Base-by-base conservation (phyloP, 2,329 filamentous ascomycete species). In the Penicillium italicum region DNA sequence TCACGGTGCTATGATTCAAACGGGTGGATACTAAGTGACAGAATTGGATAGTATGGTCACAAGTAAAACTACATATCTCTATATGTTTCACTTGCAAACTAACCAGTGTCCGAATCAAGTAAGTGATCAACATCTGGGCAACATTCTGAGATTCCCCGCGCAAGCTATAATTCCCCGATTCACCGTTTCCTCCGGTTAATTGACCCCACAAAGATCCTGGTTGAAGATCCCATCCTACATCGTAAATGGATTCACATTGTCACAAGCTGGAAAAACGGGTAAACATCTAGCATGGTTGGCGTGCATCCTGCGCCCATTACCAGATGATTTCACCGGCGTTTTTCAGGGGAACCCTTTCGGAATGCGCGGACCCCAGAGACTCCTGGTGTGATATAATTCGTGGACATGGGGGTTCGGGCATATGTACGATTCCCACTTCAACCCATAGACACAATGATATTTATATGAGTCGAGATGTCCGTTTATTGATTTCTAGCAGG, bases 141-240 rank as follows among this genome's bases (percentile, higher is more conserved):
- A n/a, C 22, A 28, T 28, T 28, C 20, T 24, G 16, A 30, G 12
- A 44, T 14, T 44, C 26, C 42, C 18, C 42, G 7, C 40, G 14
- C 24, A 42, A 45, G 22, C 42, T 45, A n/a, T 47, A 50, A 22
- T 50, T 42, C 37, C 30, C 37, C 48, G 48, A 50, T 50, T 50
- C 36, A 18, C 37, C 47, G 47, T 18, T 30, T 34, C 20, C 38
- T 26, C 26, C 40, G 40, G 22, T 4, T 26, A 28, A 42, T 28
- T 28, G 4, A 28, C 24, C 24, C 24, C 9, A 18, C 24, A 3
- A 41, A 12, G 22, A 28, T 30, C n/a, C 36, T 22, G 16, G 11
- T n/a, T n/a, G 20, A 47, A 48, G 31, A n/a, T 37, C 40, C n/a
- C 40, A 42, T 18, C 16, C 40, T 28, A 42, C 18, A 28, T 16